phyloP scores from a whole-genome alignment of 225 moss, liverwort and hornwort genomes.

The Sphagnum contortum region DNA sequence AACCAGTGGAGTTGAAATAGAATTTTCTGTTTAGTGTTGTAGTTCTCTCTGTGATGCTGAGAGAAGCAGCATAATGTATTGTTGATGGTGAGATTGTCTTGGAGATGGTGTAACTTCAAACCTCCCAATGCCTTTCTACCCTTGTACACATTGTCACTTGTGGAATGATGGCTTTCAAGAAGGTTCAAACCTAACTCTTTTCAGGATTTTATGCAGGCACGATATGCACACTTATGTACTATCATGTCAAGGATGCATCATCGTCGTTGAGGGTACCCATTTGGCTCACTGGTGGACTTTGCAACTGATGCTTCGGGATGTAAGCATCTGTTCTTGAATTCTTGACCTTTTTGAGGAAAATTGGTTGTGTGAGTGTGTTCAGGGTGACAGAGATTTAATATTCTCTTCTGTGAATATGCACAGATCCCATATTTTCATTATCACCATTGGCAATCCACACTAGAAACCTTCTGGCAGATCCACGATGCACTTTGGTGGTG shows the following conservation, averaged over 20 bases:
- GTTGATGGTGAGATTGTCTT: too few species aligned
- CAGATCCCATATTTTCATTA: constrained; percentile 93
- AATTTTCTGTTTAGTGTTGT: too few species aligned
- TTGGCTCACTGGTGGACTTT: constrained; percentile 68
- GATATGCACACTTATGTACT: constrained; percentile 76
- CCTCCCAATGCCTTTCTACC: too few species aligned
- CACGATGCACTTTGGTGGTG: constrained; percentile 86
- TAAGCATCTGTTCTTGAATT: constrained; percentile 14
- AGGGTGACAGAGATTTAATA: neutral
- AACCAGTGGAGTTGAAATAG: too few species aligned
- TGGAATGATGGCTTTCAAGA: too few species aligned
- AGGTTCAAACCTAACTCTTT: too few species aligned
- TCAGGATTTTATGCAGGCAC: constrained; percentile 25
- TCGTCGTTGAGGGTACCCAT: constrained; percentile 64
- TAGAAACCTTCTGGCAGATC: constrained; percentile 93
- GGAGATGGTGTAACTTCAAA: too few species aligned
- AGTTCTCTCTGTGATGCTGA: too few species aligned
- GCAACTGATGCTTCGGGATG: constrained; percentile 63
- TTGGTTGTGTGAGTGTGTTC: neutral
- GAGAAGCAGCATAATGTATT: too few species aligned
- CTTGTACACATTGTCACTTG: too few species aligned
- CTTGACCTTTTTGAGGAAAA: neutral
- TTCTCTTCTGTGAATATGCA: neutral
- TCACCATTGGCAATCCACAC: constrained; percentile 97
- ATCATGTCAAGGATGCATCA: constrained; percentile 85